Conservation (phyloP, 2,329 filamentous ascomycete species). For the Pseudocercospora crystallina region DNA sequence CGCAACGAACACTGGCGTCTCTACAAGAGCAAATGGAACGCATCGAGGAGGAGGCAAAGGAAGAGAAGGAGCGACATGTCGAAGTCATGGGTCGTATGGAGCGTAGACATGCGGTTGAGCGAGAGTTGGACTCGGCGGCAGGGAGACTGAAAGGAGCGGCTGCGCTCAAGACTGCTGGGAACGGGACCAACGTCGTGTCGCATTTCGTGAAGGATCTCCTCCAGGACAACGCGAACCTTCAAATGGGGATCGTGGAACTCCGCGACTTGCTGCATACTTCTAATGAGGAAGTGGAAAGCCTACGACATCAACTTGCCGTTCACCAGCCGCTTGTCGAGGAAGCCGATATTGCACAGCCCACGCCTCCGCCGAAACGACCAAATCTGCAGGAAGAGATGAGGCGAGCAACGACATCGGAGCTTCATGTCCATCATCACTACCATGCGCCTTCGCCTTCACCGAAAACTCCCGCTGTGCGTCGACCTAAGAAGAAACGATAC, state of each 20-base stretch:
- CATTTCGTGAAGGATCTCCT: slow-evolving; percentile 95
- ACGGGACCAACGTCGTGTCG: slow-evolving; percentile 73
- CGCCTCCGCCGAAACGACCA: slow-evolving; percentile 20
- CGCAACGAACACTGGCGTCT: slow-evolving; percentile 73
- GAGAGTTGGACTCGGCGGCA: slow-evolving; percentile 75
- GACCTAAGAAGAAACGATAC: slow-evolving; percentile 71
- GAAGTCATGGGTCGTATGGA: slow-evolving; percentile 84
- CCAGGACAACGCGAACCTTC: slow-evolving; percentile 90
- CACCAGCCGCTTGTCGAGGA: slow-evolving; percentile 67
- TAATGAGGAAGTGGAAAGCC: slow-evolving; percentile 86
- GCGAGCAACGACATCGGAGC: slow-evolving; percentile 68
- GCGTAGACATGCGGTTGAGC: slow-evolving; percentile 76
- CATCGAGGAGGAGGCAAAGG: slow-evolving; percentile 78
- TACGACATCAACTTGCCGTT: slow-evolving; percentile 76
- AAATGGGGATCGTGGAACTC: slow-evolving; percentile 86
- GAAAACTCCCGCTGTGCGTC: slow-evolving; percentile 39
- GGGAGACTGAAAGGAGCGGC: slow-evolving; percentile 79
- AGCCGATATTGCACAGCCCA: slow-evolving; percentile 22
- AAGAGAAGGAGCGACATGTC: slow-evolving; percentile 77
- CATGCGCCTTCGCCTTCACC: slow-evolving; percentile 58
- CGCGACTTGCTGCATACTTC: slow-evolving; percentile 87
- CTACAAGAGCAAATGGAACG: slow-evolving; percentile 85
- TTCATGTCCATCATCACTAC: slow-evolving; percentile 95
- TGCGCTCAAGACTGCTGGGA: slow-evolving; percentile 64
- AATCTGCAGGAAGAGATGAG: slow-evolving; percentile 66